Percentiles rank a stretch among this genome's conserved stretches.
Conservation (phyloP, 768 basidiomycete genomes). For the Serpula lacrymans region DNA sequence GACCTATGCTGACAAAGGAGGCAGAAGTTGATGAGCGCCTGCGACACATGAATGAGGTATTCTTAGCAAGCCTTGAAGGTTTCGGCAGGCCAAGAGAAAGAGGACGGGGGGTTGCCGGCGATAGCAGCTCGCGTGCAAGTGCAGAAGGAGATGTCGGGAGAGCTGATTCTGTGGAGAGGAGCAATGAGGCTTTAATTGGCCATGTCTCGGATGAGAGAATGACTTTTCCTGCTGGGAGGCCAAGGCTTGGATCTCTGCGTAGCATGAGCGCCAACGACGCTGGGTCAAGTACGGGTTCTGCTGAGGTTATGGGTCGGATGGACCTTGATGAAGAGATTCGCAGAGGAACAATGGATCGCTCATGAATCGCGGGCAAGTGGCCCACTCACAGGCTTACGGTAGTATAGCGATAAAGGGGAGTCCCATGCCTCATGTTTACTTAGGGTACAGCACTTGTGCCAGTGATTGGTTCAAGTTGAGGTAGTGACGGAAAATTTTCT, state of each 20-base stretch:
- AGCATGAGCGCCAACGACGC: conserved; percentile 22
- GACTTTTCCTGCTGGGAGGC: conserved; percentile 15
- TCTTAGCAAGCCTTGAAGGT: conserved; percentile 61
- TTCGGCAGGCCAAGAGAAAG: conserved; percentile 39
- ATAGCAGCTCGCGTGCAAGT: conserved; percentile 5
- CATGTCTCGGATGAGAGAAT: conserved; percentile 10
- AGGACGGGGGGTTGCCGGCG: conserved; percentile 18
- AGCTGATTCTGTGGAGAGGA: not conserved
- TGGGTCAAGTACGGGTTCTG: conserved; percentile 23
- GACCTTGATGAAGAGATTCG: conserved; percentile 28
- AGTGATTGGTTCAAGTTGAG: not conserved
- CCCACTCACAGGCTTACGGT: too few relatives aligned
- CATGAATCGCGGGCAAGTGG: too few relatives aligned
- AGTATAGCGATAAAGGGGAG: too few relatives aligned
- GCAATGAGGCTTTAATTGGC: conserved; percentile 1
- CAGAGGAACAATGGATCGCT: conserved; percentile 2
- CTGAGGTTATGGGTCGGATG: conserved; percentile 36
- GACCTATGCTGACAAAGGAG: conserved; percentile 62
- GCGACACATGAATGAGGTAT: conserved; percentile 63
- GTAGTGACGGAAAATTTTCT: not conserved
- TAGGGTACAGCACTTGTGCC: not conserved
- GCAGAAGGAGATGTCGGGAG: conserved; percentile 5
- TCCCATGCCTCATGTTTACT: too few relatives aligned
- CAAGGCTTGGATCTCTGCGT: conserved; percentile 28
- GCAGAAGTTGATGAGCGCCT: conserved; percentile 65